Conservation (phyloP, 148 eudicot species). For the Amaranthus palmeri region DNA sequence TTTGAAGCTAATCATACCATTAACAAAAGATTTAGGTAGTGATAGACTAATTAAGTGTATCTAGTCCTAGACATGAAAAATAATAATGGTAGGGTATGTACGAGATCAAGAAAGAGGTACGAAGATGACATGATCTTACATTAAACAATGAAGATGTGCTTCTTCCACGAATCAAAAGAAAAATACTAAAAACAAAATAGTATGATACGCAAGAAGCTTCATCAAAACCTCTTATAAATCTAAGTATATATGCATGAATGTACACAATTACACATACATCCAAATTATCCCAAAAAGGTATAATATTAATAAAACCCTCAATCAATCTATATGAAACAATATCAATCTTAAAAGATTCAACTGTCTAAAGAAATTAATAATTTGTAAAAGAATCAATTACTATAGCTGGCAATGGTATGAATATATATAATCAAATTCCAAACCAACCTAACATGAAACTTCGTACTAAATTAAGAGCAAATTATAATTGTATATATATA, state of each 20-base stretch:
- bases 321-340: not conserved
- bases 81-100: not conserved
- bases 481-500: no score
- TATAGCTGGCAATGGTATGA: slow-evolving; percentile 17
- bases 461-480: slow-evolving; percentile 2
- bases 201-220: slow-evolving; percentile 6
- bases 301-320: no score
- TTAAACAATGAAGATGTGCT: not conserved
- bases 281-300: not conserved
- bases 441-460: slow-evolving; percentile 1
- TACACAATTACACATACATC: not conserved
- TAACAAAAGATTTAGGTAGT: no score
- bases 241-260: not conserved
- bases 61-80: not conserved
- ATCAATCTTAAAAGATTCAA: not conserved
- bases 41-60: not conserved
- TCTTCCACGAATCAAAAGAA: slow-evolving; percentile 1
- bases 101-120: not conserved
- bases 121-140: not conserved
- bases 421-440: not conserved
- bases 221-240: not conserved
- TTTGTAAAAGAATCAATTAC: slow-evolving; percentile 1
- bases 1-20: no score
- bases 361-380: not conserved
- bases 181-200: slow-evolving; percentile 7